Evolutionary conservation across 345 rosid species (phyloP).

Genomic region (Orychophragmus violaceus): DNA sequence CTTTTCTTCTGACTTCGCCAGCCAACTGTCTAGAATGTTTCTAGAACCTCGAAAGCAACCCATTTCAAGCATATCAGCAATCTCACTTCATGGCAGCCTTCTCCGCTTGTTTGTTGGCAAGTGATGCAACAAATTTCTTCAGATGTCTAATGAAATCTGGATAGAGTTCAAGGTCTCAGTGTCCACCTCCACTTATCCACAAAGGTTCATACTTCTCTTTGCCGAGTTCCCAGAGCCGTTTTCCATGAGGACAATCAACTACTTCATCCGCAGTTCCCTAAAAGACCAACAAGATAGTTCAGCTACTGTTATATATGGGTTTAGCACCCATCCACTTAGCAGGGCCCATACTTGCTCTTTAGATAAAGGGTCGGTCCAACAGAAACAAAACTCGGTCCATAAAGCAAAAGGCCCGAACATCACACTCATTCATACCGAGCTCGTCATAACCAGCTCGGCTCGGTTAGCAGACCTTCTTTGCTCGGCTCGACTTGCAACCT

Average conservation of each 20-base stretch:
- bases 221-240: conserved; percentile 76
- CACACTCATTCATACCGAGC: too few relatives aligned
- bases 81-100: conserved; percentile 20
- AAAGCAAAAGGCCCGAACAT: too few relatives aligned
- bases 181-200: too few relatives aligned
- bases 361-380: too few relatives aligned
- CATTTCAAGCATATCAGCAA: conserved; percentile 55
- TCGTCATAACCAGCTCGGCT: too few relatives aligned
- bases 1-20: conserved; percentile 56
- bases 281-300: conserved; percentile 11
- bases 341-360: too few relatives aligned
- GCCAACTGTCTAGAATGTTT: conserved; percentile 69
- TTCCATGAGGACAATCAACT: conserved; percentile 85
- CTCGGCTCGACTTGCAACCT: too few relatives aligned
- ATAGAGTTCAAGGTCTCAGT: conserved; percentile 84
- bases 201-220: conserved; percentile 74
- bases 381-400: too few relatives aligned
- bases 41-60: conserved; percentile 54
- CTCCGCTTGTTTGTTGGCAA: conserved; percentile 36
- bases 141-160: conserved; percentile 76
- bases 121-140: conserved; percentile 61
- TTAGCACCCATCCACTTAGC: too few relatives aligned
- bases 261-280: conserved; percentile 94
- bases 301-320: too few relatives aligned
- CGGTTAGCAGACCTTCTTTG: too few relatives aligned